Evolutionary conservation across 169 alveolate species (phyloP).

Genomic region (Prorocentrum cordatum): DNA sequence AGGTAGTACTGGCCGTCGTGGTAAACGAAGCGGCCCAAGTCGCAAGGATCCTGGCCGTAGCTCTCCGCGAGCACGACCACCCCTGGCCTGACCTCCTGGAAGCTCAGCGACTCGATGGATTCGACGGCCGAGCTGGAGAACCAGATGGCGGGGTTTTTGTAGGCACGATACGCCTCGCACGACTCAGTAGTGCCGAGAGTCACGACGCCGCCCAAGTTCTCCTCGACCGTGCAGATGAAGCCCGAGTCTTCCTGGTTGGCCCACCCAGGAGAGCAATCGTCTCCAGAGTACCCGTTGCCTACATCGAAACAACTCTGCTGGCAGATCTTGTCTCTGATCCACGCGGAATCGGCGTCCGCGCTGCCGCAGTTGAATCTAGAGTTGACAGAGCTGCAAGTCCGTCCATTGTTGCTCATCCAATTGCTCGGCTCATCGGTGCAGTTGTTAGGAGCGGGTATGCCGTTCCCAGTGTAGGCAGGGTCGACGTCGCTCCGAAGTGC

Average conservation of each 20-base stretch:
- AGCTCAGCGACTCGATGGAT: no score
- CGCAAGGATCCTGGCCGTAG: no score
- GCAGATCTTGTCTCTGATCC: conserved; percentile 6
- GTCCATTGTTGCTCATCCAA: no score
- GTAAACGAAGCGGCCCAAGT: no score
- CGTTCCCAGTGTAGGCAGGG: conserved; percentile 9
- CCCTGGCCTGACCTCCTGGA: no score
- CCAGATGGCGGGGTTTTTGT: no score
- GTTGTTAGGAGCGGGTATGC: neutral
- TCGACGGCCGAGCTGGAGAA: no score
- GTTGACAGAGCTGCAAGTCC: neutral
- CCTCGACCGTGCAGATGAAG: neutral
- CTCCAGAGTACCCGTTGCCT: neutral
- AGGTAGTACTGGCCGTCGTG: no score
- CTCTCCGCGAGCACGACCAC: no score
- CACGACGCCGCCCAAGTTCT: no score
- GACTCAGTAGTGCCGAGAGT: no score
- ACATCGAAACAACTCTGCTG: conserved; percentile 5
- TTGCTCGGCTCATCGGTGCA: neutral
- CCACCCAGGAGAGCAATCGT: conserved; percentile 38
- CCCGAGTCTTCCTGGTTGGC: neutral
- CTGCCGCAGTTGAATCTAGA: neutral
- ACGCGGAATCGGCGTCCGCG: neutral
- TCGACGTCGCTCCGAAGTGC: conserved; percentile 9
- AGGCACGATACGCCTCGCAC: no score